phyloP scores from a whole-genome alignment of 148 eudicot species.

The Arctostaphylos glauca region DNA sequence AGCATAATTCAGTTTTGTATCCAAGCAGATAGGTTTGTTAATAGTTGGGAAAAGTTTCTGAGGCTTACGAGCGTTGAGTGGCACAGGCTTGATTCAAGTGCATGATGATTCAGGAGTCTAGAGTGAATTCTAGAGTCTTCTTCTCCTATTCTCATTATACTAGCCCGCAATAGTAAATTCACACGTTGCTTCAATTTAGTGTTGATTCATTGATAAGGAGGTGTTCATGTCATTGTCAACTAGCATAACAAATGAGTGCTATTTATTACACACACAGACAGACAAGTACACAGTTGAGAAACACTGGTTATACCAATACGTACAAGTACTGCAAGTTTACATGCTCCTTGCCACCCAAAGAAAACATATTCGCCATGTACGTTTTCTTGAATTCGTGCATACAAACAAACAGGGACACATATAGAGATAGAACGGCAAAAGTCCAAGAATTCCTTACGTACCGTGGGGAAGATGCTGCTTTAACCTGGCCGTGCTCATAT shows the following conservation, averaged over 20 bases:
- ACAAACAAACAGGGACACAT: background rate
- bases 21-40: background rate
- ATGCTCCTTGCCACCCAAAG: background rate
- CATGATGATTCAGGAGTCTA: background rate
- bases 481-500: slow-evolving; percentile 68
- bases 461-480: slow-evolving; percentile 70
- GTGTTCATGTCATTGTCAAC: background rate
- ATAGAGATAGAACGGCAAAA: background rate
- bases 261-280: background rate
- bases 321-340: background rate
- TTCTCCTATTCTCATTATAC: background rate
- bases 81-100: background rate
- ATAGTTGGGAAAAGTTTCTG: background rate
- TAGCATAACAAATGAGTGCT: background rate
- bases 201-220: background rate
- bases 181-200: background rate
- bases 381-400: background rate
- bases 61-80: background rate
- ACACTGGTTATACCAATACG: background rate
- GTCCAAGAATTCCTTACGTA: slow-evolving; percentile 16
- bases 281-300: background rate
- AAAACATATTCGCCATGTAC: background rate
- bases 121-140: background rate
- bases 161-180: background rate
- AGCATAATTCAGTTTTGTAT: background rate